Percentiles rank a stretch among this genome's conserved stretches.
Evolutionary conservation across 768 basidiomycete genomes (phyloP).

Genomic region (Hericium coralloides): DNA sequence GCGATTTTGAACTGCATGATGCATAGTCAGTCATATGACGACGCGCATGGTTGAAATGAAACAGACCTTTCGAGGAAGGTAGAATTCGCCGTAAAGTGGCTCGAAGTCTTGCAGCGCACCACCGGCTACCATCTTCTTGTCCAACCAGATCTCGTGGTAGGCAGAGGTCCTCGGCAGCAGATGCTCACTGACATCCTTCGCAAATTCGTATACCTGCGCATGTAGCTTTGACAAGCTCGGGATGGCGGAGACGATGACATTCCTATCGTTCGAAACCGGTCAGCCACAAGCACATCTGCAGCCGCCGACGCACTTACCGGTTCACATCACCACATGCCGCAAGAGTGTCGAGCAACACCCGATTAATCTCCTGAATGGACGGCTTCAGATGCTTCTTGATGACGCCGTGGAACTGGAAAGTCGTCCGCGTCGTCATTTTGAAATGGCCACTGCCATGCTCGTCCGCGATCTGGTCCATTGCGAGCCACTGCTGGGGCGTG

Average conservation of each 20-base stretch:
- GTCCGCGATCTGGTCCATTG: slow-evolving; percentile 94
- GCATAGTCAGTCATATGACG: slow-evolving; percentile 1
- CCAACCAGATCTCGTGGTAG: slow-evolving; percentile 98
- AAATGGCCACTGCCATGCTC: slow-evolving; percentile 90
- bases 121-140: slow-evolving; percentile 93
- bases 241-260: slow-evolving; percentile 86
- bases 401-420: slow-evolving; percentile 99
- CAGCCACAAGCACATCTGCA: neutral
- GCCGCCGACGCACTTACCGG: slow-evolving; percentile 38
- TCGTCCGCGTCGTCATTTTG: slow-evolving; percentile 96
- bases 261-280: slow-evolving; percentile 36
- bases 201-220: slow-evolving; percentile 71
- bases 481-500: slow-evolving; percentile 83
- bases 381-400: slow-evolving; percentile 96
- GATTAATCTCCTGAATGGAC: slow-evolving; percentile 94
- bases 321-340: slow-evolving; percentile 99
- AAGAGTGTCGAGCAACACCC: slow-evolving; percentile 83
- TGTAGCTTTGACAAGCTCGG: slow-evolving; percentile 87
- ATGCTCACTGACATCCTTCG: slow-evolving; percentile 75
- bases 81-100: slow-evolving; percentile 96
- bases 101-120: slow-evolving; percentile 92
- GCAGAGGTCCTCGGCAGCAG: slow-evolving; percentile 86
- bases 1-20: slow-evolving; percentile 85
- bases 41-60: neutral
- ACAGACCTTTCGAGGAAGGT: slow-evolving; percentile 87